Percentiles rank a stretch among this genome's conserved stretches.
Evolutionary conservation across 495 filamentous ascomycete species (phyloP).

Genomic region (Hypoxylon lienhwacheense): DNA sequence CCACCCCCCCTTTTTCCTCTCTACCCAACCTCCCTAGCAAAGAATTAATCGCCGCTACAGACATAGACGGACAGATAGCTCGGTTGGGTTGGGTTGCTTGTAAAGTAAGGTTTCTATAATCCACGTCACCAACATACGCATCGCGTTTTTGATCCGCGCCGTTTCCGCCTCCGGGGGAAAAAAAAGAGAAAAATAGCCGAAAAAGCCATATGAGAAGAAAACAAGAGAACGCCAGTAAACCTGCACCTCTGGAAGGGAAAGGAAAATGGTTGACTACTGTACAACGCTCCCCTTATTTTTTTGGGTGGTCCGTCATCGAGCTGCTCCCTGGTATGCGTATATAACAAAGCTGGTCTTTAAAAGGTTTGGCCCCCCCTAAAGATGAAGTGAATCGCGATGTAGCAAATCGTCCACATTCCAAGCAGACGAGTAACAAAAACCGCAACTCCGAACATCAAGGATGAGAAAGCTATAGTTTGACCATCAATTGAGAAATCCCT

Average conservation of each 20-base stretch:
- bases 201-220: too few relatives aligned
- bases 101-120: conserved; percentile 6
- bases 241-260: too few relatives aligned
- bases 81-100: too few relatives aligned
- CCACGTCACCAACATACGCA: conserved; percentile 9
- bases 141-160: conserved; percentile 13
- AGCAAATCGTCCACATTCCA: too few relatives aligned
- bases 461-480: conserved; percentile 4
- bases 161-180: conserved; percentile 3
- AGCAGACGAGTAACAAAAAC: too few relatives aligned
- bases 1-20: neutral
- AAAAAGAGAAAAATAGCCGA: too few relatives aligned
- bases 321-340: conserved; percentile 31
- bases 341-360: conserved; percentile 19
- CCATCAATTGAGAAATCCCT: conserved; percentile 96
- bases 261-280: conserved; percentile 20
- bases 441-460: neutral
- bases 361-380: conserved; percentile 21
- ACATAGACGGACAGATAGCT: conserved; percentile 15
- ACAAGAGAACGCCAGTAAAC: too few relatives aligned
- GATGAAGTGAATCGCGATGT: conserved; percentile 24
- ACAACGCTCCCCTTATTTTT: conserved; percentile 20
- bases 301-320: neutral
- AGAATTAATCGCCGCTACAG: conserved; percentile 14
- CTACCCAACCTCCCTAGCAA: conserved; percentile 5